A percentile compares a stretch with the other conserved stretches of the same genome.
Conservation (phyloP, 768 basidiomycete genomes). For the Boletus sp. region DNA sequence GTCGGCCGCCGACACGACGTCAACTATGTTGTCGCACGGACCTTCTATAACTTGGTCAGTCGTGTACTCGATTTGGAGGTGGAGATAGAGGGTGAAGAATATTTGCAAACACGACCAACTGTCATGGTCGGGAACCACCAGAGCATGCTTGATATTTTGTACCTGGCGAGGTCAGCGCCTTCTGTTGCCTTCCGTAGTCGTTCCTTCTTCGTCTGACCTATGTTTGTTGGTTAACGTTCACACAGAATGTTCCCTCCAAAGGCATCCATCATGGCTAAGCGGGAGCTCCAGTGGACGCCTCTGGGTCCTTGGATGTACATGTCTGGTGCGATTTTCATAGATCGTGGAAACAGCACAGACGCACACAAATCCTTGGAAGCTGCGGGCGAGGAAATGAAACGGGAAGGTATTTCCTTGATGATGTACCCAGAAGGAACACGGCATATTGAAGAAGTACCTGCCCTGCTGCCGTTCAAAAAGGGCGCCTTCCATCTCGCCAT, state of each 20-base stretch:
- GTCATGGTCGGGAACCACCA: constrained; percentile 91
- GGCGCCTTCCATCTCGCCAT: constrained; percentile 97
- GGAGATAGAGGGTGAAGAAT: constrained; percentile 83
- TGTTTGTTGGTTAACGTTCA: constrained; percentile 4
- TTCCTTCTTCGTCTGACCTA: constrained; percentile 5
- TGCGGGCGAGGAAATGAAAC: constrained; percentile 80
- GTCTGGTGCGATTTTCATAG: constrained; percentile 88
- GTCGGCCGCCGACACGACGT: constrained; percentile 73
- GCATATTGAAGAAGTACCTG: constrained; percentile 59
- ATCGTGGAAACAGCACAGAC: constrained; percentile 73
- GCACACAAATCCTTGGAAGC: constrained; percentile 75
- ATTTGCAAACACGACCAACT: constrained; percentile 67
- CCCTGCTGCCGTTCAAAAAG: constrained; percentile 90
- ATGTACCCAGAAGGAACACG: constrained; percentile 98
- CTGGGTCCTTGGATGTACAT: constrained; percentile 90
- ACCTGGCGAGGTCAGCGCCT: constrained; percentile 66
- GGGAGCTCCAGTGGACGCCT: constrained; percentile 81
- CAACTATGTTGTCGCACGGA: constrained; percentile 78
- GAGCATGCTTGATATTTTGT: constrained; percentile 86
- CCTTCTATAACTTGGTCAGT: constrained; percentile 72
- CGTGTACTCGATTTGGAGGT: constrained; percentile 64
- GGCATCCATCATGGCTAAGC: constrained; percentile 91
- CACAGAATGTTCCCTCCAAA: constrained; percentile 76
- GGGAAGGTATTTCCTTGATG: constrained; percentile 72
- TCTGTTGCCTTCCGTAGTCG: constrained; percentile 14